Evolutionary conservation across 1,284 basidiomycete species (phyloP), one percentile per base, ranked within the genome.

Genomic region (Hemileia vastatrix): DNA sequence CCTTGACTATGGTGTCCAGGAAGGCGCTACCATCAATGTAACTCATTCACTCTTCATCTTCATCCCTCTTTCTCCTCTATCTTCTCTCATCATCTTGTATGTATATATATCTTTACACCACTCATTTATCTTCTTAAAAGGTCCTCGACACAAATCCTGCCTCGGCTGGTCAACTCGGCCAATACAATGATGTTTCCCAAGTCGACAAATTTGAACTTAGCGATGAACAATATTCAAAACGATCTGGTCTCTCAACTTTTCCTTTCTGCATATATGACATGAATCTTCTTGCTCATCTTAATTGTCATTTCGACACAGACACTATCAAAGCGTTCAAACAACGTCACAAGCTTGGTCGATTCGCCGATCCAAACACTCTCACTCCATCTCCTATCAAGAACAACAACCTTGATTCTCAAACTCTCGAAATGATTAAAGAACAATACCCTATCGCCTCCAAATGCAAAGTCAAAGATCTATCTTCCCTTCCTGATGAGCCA

Each of bases 131-230:
- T 51, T 51, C 13, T n/a, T n/a, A n/a, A n/a, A n/a, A 51, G 49
- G 49, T 51, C 23, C 24, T 51, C n/a, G 49, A 51, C 32, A 24
- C 49, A 51, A 27, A 51, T 24, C 49, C 49, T 31, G 32, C 24
- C 18, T 51, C 49, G 6, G 49, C 27, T 51, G n/a, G 23, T 51
- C 24, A 51, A 51, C 23, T 27, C 13, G 87, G 87, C 1, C 88
- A 92, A 72, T 83, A 87, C 64, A 84, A 85, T 3, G 93, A 96
- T 75, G 81, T 88, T 3, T 85, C 85, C 0, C 83, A 87, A 76
- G 91, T 95, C 1, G 84, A 95, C 43, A 96, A 96, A 76, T 97
- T 93, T 70, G 92, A 96, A 78, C 77, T 97, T 63, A 86, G 84
- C 8, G 81, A 86, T 9, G 84, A 83, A 23, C 89, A 87, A 58